Evolutionary conservation across 768 basidiomycete genomes (phyloP), one percentile per base, ranked within the genome.

Genomic region (Amanita inopinata): DNA sequence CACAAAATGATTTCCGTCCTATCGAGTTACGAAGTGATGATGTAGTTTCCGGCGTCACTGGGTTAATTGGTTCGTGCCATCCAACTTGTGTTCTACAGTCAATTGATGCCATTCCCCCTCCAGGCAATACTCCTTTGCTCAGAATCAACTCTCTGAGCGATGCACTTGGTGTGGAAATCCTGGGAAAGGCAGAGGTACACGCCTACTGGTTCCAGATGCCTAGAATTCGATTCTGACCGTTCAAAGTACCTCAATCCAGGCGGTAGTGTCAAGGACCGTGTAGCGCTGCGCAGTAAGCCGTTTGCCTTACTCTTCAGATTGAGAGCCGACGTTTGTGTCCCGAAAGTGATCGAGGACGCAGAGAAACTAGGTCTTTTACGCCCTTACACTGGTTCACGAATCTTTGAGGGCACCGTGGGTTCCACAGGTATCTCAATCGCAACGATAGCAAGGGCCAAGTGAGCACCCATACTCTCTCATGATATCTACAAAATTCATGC

Each of bases 371-470:
- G 92, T 0, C 64, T 90, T 2, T 63, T 99, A 1, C 74, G 80
- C 43, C 96, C 93, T 0, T 61, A 91, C 48, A 92, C 89, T 0
- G 84, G 86, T 4, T 96, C 88, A 0, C 78, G 88, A 5, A 91
- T 99, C 28, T 99, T 98, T 45, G 96, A 98, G 60, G 96, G 96
- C 3, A 99, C 94, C 0, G 89, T 94, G 3, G 96, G 90, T 5
- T 92, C 89, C 0, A 96, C 92, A 0, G 92, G 96, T 4, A 98
- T 98, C 44, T 96, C 92, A 1, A 81, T 99, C 38, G 94, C 96
- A 0, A 96, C 87, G 2, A 85, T 99, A 38, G 86, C 91, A 1
- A 73, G 74, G 49, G 91, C 92, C 8, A 80, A 83, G 90, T 87
- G 50, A 37, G 73, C 51, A 27, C 11, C n/a, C 5, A 6, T 15